These are phyloP conservation scores for Coccomyxa subellipsoidea DNA, from an alignment of 163 green algal species.

Conservation along the genomic window DNA sequence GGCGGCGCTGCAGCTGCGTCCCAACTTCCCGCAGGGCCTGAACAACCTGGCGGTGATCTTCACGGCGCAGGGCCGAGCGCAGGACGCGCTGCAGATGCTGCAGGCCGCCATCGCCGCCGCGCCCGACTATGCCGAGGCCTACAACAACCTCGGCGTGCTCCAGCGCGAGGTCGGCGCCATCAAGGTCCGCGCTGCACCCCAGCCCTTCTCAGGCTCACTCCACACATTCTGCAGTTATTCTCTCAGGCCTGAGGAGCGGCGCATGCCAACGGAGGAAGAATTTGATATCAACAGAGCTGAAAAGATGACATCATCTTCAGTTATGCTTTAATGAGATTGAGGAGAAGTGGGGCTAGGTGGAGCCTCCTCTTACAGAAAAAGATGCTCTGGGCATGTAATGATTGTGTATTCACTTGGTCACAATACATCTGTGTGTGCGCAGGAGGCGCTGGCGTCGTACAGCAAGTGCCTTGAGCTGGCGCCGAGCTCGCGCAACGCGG, in stretches of 20 bases:
- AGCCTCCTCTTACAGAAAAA: too few species aligned
- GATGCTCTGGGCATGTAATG: background rate
- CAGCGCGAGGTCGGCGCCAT: constrained; percentile 49
- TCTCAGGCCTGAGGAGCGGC: too few species aligned
- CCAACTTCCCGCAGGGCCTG: constrained; percentile 51
- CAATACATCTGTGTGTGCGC: background rate
- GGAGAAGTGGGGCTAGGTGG: too few species aligned
- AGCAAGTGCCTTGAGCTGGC: constrained; percentile 62
- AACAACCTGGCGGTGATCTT: constrained; percentile 84
- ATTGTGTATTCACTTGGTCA: too few species aligned
- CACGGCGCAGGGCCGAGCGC: constrained; percentile 52
- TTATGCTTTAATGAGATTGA: too few species aligned
- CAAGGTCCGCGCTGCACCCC: background rate
- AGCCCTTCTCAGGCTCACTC: too few species aligned
- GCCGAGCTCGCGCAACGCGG: constrained; percentile 64
- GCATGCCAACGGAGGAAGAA: too few species aligned
- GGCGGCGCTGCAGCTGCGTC: constrained; percentile 42
- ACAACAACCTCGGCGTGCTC: constrained; percentile 97
- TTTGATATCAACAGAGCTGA: too few species aligned
- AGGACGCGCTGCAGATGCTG: constrained; percentile 75
- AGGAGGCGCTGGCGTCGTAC: constrained; percentile 68
- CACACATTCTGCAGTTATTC: too few species aligned
- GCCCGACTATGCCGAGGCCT: constrained; percentile 86
- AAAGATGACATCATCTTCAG: too few species aligned
- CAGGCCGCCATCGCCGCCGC: constrained; percentile 60